Percentiles rank a stretch among this genome's conserved stretches.
Conservation (phyloP, 2,329 filamentous ascomycete species). For the Orbilia javanica region DNA sequence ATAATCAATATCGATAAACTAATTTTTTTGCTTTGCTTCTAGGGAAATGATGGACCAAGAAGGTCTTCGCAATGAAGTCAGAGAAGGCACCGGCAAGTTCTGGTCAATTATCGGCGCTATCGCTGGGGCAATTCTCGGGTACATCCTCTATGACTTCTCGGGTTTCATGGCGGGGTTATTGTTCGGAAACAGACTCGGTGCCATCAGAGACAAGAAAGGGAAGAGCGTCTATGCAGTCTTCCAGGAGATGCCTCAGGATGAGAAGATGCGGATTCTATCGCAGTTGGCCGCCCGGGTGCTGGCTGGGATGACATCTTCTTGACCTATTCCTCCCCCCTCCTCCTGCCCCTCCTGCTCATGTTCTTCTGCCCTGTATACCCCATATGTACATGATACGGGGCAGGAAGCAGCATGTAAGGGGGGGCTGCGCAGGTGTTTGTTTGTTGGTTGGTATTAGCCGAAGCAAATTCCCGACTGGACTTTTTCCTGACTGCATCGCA, state of each 20-base stretch:
- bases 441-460: neutral
- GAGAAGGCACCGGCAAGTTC: constrained; percentile 76
- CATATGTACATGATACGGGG: neutral
- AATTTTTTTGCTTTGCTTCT: too few species aligned
- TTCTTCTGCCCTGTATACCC: neutral
- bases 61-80: constrained; percentile 41
- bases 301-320: constrained; percentile 41
- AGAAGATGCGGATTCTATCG: constrained; percentile 73
- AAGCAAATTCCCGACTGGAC: neutral
- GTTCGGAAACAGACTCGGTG: constrained; percentile 88
- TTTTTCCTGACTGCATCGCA: neutral
- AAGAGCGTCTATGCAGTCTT: constrained; percentile 97
- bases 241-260: constrained; percentile 83
- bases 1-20: neutral
- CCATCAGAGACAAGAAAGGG: constrained; percentile 86
- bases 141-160: constrained; percentile 88
- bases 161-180: constrained; percentile 90
- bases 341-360: neutral
- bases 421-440: neutral
- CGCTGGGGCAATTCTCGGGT: constrained; percentile 89
- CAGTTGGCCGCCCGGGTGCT: constrained; percentile 44
- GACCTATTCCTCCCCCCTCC: neutral
- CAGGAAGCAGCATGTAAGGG: neutral
- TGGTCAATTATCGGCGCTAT: constrained; percentile 88
- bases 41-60: constrained; percentile 57